Base-by-base conservation (phyloP, 345 rosid species). In the Ailanthus altissimus region DNA sequence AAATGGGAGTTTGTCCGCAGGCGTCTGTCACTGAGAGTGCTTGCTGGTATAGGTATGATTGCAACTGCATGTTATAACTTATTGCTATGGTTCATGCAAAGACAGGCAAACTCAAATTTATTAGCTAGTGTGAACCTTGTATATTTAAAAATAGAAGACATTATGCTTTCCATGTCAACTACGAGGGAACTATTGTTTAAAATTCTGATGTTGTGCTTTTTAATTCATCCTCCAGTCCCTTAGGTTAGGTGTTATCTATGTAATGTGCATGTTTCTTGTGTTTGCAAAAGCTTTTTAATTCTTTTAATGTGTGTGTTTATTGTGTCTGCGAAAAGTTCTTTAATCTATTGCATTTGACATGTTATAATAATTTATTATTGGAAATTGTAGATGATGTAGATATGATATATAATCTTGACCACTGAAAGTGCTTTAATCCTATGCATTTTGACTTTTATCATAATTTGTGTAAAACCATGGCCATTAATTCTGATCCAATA, bases 1-100 rank as follows among this genome's bases (percentile, higher is more conserved):
- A 91, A 87, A 77, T 86, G 92, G 97, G 97, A 96, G 80, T 79
- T 90, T 73, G 81, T 79, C 72, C 87, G 88, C 77, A 87, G 98
- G 84, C 88, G 78, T 69, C 88, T 89, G 57, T 86, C 83, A 58
- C 74, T 86, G 63, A 84, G 91, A 79, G 77, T 86, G 56, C 89
- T 96, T 49, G 72, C 81, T 79, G 86, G 88, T 67, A 86, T 85
- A 68, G 97, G 99, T 96, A 89, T 74, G 90, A 23, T 26, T 73
- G 66, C 76, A 57, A 61, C 72, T 43, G 45, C 77, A 40, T 71
- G 64, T 77, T 77, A 54, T 40, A 57, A 64, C 47, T 81, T 46
- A 8, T 32, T 67, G 10, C 61, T 53, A 21, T 73, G 40, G 56
- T 58, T n/a, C 57, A 66, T 58, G 54, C 56, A 42, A 9, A 25